Evolutionary conservation across 768 basidiomycete species (phyloP), one percentile per base, ranked within the genome.

Genomic region (Tephrocybe sp.): DNA sequence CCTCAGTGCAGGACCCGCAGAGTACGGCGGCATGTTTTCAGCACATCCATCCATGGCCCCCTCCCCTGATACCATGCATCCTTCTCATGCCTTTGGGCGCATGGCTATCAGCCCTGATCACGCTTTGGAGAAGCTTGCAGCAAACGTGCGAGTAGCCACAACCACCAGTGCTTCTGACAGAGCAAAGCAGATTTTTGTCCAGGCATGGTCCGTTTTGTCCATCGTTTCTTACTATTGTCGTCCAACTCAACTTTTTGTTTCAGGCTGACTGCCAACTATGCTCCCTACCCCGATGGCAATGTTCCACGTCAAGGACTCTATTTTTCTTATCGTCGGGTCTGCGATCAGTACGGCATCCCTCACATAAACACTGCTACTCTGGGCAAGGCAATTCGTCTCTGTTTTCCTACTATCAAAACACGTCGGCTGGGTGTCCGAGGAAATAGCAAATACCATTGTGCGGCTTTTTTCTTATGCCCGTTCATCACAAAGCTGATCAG

Each of bases 381-480:
- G 61, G 94, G 94, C 55, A 97, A 97, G 69, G 92, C 93, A 40
- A 93, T 97, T 63, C 80, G 92, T 55, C 80, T 90, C 48, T 94
- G 92, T 67, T 97, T 93, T 72, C 91, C 91, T 43, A 90, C 88
- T 55, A 94, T 97, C 78, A 95, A 93, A 80, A 96, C 94, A 45
- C 79, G 94, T 59, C 87, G 94, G 52, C 71, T 97, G 53, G 94
- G 94, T 53, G 92, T 92, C 52, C 75, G 94, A 70, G 93, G 93
- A 45, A 94, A 96, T 75, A 92, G 89, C 74, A 95, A 94, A 78
- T 96, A 96, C 72, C 92, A 95, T 70, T 96, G 91, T 92, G 58
- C 58, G 86, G 57, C 59, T 43, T 53, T 54, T 75, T 57, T 60
- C 64, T 62, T 53, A 48, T 49, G 68, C 64, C 65, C 68, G 59